phyloP scores from a whole-genome alignment of 2,329 filamentous ascomycete species.

The Xylaria sp. region DNA sequence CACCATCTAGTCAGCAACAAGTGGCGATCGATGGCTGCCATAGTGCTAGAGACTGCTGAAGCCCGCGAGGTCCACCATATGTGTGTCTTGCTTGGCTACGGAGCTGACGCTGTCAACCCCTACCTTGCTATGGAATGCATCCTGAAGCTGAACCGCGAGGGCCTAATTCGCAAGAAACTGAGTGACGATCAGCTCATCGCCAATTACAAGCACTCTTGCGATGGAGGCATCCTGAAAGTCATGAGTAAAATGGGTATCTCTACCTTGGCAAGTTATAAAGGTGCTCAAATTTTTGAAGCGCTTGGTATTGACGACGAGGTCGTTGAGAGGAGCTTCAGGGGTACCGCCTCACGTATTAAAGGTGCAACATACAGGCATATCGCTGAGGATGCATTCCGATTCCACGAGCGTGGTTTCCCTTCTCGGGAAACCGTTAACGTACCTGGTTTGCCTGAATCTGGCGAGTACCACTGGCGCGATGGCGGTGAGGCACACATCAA shows the following conservation, averaged over 20 bases:
- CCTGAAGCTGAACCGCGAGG: slow-evolving; percentile 94
- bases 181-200: slow-evolving; percentile 83
- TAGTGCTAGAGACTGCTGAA: slow-evolving; percentile 92
- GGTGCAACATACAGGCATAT: slow-evolving; percentile 94
- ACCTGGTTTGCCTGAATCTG: slow-evolving; percentile 87
- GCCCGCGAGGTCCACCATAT: slow-evolving; percentile 98
- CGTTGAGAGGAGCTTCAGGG: slow-evolving; percentile 93
- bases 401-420: slow-evolving; percentile 94
- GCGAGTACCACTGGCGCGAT: slow-evolving; percentile 98
- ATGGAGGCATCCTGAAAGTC: slow-evolving; percentile 96
- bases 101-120: slow-evolving; percentile 92
- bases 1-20: slow-evolving; percentile 96
- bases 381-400: slow-evolving; percentile 91
- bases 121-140: slow-evolving; percentile 97
- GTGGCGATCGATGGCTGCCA: slow-evolving; percentile 88
- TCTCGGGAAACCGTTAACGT: slow-evolving; percentile 80
- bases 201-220: slow-evolving; percentile 97
- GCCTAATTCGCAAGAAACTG: slow-evolving; percentile 90
- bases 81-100: slow-evolving; percentile 97
- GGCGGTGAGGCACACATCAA: slow-evolving; percentile 96
- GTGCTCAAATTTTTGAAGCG: slow-evolving; percentile 96
- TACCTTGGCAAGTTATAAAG: slow-evolving; percentile 95
- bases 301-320: slow-evolving; percentile 92
- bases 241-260: slow-evolving; percentile 99
- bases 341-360: slow-evolving; percentile 92